A percentile compares a stretch with the other conserved stretches of the same genome.
Evolutionary conservation across 129 eudicot genomes (phyloP).

Genomic region (Lactuca sativa): DNA sequence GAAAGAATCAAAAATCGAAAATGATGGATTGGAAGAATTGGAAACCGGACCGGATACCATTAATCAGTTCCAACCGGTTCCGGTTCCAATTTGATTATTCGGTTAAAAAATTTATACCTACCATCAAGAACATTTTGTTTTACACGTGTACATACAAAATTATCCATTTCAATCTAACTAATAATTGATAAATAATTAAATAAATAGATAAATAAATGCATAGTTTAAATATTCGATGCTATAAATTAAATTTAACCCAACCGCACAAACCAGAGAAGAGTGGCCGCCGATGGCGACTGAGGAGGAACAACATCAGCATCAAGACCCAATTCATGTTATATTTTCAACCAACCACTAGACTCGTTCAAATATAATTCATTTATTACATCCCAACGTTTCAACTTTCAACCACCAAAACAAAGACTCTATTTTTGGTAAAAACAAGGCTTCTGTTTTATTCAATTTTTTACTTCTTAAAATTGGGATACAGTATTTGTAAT

Average conservation of each 20-base stretch:
- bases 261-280: background rate
- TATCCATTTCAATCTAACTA: too few species aligned
- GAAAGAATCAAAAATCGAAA: too few species aligned
- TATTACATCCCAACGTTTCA: background rate
- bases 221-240: too few species aligned
- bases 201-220: too few species aligned
- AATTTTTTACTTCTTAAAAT: background rate
- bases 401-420: background rate
- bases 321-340: background rate
- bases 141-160: too few species aligned
- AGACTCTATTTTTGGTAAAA: constrained; percentile 1
- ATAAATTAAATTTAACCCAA: background rate
- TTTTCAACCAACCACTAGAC: constrained; percentile 4
- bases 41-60: too few species aligned
- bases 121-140: too few species aligned
- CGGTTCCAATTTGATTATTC: too few species aligned
- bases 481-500: background rate
- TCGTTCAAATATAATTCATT: constrained; percentile 1
- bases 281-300: constrained; percentile 11
- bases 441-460: background rate
- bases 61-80: too few species aligned
- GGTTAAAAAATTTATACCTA: too few species aligned
- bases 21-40: too few species aligned
- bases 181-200: too few species aligned
- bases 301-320: background rate